Evolutionary conservation across 768 basidiomycete species (phyloP).

Genomic region (Glaciozyma antarctica): DNA sequence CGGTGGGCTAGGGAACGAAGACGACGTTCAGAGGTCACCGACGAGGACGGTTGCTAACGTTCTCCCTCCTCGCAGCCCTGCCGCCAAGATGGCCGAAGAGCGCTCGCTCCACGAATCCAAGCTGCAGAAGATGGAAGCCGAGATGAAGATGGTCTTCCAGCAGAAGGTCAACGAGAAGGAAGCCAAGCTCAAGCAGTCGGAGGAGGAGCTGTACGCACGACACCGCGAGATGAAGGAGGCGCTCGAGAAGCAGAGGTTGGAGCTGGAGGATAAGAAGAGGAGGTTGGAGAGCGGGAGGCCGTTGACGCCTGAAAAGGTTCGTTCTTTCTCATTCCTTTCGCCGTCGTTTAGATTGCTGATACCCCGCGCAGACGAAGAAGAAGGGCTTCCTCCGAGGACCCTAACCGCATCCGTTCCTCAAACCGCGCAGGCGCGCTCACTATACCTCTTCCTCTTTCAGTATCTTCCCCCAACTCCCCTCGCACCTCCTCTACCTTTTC

Average conservation of each 20-base stretch:
- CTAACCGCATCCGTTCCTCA: neutral
- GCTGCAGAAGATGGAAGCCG: conserved; percentile 97
- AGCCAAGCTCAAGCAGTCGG: conserved; percentile 94
- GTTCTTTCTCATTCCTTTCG: neutral
- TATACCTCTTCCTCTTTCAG: too few species aligned
- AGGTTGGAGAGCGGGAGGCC: conserved; percentile 88
- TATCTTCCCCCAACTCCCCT: too few species aligned
- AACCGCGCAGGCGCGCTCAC: too few species aligned
- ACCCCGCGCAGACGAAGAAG: conserved; percentile 51
- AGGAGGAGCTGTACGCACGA: conserved; percentile 95
- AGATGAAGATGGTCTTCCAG: conserved; percentile 99
- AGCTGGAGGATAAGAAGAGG: conserved; percentile 90
- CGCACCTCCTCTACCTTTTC: too few species aligned
- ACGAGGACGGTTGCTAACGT: neutral
- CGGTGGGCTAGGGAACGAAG: conserved; percentile 3
- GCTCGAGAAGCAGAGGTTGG: conserved; percentile 85
- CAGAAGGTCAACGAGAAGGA: conserved; percentile 99
- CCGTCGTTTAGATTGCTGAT: conserved; percentile 30
- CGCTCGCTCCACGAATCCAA: conserved; percentile 93
- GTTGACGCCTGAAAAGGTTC: conserved; percentile 83
- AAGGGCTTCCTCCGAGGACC: conserved; percentile 61
- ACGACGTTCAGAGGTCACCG: too few species aligned
- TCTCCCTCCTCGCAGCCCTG: conserved; percentile 55
- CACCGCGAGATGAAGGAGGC: conserved; percentile 99
- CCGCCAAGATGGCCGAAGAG: conserved; percentile 91